Evolutionary conservation across 306 rosid genomes (phyloP), one percentile per base, ranked within the genome.

Genomic region (Gleditsia sinensis): DNA sequence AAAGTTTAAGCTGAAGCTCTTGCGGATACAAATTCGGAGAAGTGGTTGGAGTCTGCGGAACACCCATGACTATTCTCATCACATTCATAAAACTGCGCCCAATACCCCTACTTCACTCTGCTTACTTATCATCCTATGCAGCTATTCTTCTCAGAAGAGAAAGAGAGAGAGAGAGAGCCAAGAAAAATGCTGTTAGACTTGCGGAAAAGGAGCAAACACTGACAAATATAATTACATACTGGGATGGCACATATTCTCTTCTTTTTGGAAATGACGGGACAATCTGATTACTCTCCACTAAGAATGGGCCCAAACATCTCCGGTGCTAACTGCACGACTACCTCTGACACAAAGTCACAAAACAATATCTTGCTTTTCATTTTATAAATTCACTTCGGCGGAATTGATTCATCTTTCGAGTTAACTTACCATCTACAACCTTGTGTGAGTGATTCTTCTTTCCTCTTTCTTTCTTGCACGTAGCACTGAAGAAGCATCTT

Each of bases 1-100:
- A 93, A 34, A 93, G 93, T 56, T 90, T 90, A 3, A 93, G 86
- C 75, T 93, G 96, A 64, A 93, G 87, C 27, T 91, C 92, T 54
- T 86, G 89, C 28, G 95, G 90, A 80, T 91, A 89, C 61, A 87
- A 80, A 67, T 86, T 94, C 54, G 88, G 77, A 77, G 92, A 6
- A 36, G 32, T 62, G 28, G 19, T 49, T 82, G 87, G 84, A 74
- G 84, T 78, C 83, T 88, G 80, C 71, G 91, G 84, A 67, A 58
- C 45, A 54, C 78, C 86, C 97, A 92, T 88, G 39, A 71, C 30
- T 32, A 33, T n/a, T n/a, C n/a, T n/a, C n/a, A n/a, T n/a, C n/a
- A 45, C 63, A 75, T 51, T 40, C 62, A 45, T 49, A 28, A 2
- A 28, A 28, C 32, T 28, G 32, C 32, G n/a, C n/a, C n/a, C n/a